A percentile compares a stretch with the other conserved stretches of the same genome.
phyloP scores from a whole-genome alignment of 2,329 filamentous ascomycete genomes.

The Fusarium fujikuroi region DNA sequence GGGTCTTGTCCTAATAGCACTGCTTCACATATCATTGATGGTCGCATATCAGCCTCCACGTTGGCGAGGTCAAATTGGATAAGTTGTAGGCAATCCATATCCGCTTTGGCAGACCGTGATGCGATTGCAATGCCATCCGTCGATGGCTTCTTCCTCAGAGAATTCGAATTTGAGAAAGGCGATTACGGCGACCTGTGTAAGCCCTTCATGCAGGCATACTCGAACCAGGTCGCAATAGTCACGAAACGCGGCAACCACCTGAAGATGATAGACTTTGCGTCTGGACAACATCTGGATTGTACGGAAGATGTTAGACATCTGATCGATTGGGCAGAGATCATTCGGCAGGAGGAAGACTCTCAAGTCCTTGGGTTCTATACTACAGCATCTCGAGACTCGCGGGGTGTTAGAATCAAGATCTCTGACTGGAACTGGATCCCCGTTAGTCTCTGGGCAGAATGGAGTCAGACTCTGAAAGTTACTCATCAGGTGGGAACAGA shows the following conservation, averaged over 20 bases:
- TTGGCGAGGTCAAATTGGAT: not conserved
- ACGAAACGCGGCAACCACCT: not conserved
- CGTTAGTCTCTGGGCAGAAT: not conserved
- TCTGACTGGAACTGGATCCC: constrained; percentile 1
- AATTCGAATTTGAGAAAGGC: not conserved
- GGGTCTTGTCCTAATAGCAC: not conserved
- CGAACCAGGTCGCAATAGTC: not conserved
- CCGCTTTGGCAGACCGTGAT: not conserved
- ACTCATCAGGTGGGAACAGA: not conserved
- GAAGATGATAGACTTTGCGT: not conserved
- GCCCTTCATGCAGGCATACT: not conserved
- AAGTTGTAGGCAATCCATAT: not conserved
- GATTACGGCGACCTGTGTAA: not conserved
- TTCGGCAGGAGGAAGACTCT: not conserved
- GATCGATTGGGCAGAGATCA: not conserved
- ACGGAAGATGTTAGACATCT: not conserved
- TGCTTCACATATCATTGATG: not conserved
- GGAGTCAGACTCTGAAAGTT: not conserved
- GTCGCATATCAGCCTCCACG: not conserved
- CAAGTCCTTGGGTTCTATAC: not conserved
- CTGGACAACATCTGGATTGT: not conserved
- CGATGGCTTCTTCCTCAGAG: not conserved
- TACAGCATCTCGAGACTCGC: not conserved
- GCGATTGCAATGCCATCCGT: not conserved
- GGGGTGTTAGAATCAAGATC: not conserved